phyloP scores from a whole-genome alignment of 805 yeast species.

The Pichia californica region DNA sequence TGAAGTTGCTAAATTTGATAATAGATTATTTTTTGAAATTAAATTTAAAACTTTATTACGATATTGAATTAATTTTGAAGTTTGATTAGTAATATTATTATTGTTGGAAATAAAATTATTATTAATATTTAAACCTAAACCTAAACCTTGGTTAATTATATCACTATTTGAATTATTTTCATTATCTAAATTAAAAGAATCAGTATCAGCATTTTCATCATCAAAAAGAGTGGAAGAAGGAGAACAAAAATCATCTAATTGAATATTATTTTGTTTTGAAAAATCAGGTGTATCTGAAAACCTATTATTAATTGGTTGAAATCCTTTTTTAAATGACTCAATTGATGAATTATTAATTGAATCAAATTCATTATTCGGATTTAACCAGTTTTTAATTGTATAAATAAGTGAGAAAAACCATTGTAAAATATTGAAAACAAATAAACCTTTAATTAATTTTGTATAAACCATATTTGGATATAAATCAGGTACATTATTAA shows the following conservation, averaged over 20 bases:
- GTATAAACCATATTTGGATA: slow-evolving; percentile 76
- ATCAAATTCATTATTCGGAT: neutral
- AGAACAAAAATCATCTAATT: slow-evolving; percentile 25
- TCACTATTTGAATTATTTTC: neutral
- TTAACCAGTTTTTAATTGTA: slow-evolving; percentile 39
- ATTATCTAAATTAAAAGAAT: slow-evolving; percentile 24
- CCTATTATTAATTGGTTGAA: neutral
- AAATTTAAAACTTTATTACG: slow-evolving; percentile 31
- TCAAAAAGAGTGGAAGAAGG: slow-evolving; percentile 33
- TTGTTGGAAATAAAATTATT: too few relatives aligned
- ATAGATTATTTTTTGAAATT: slow-evolving; percentile 21
- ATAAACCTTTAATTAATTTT: slow-evolving; percentile 55
- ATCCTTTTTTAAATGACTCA: neutral
- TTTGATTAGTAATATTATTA: neutral
- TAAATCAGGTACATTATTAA: slow-evolving; percentile 52
- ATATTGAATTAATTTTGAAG: neutral
- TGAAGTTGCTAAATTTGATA: neutral
- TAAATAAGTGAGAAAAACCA: slow-evolving; percentile 46
- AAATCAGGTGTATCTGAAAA: neutral
- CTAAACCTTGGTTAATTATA: neutral
- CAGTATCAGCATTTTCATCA: slow-evolving; percentile 10
- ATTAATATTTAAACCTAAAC: slow-evolving; percentile 2
- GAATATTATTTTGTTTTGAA: slow-evolving; percentile 14
- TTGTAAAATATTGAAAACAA: slow-evolving; percentile 48
- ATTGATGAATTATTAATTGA: too few relatives aligned